Evolutionary conservation across 805 yeast species (phyloP).

Genomic region (Saccharomycopsis sp.): DNA sequence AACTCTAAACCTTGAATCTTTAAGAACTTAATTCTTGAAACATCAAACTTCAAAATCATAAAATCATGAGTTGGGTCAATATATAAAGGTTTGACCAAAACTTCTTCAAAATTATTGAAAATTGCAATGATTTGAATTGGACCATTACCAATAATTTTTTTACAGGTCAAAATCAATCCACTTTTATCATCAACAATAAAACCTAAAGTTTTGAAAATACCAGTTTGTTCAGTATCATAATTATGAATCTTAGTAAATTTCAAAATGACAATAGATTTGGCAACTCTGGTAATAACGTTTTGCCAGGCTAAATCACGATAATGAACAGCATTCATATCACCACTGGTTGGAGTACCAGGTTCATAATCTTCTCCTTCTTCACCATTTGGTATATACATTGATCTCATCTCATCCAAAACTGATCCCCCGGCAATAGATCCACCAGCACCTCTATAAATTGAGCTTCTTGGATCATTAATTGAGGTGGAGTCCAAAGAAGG

Average conservation of each 20-base stretch:
- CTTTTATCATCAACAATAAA: slow-evolving; percentile 18
- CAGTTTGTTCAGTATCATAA: slow-evolving; percentile 18
- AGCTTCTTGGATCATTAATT: slow-evolving; percentile 16
- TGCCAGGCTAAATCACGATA: slow-evolving; percentile 19
- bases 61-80: slow-evolving; percentile 19
- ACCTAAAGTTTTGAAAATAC: slow-evolving; percentile 18
- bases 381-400: slow-evolving; percentile 15
- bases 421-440: slow-evolving; percentile 17
- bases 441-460: slow-evolving; percentile 17
- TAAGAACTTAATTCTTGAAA: slow-evolving; percentile 17
- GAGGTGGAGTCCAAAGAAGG: slow-evolving; percentile 18
- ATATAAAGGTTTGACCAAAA: slow-evolving; percentile 18
- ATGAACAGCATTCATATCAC: slow-evolving; percentile 18
- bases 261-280: slow-evolving; percentile 18
- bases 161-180: slow-evolving; percentile 18
- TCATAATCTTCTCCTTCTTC: slow-evolving; percentile 18
- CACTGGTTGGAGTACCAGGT: slow-evolving; percentile 18
- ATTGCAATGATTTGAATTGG: slow-evolving; percentile 19
- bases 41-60: slow-evolving; percentile 18
- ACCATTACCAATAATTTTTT: slow-evolving; percentile 19
- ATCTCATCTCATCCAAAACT: slow-evolving; percentile 17
- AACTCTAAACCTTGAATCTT: slow-evolving; percentile 17
- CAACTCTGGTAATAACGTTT: slow-evolving; percentile 17
- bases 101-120: slow-evolving; percentile 19
- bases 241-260: slow-evolving; percentile 18